phyloP scores from a whole-genome alignment of 2,329 filamentous ascomycete species.

The Fusarium incarnatum region DNA sequence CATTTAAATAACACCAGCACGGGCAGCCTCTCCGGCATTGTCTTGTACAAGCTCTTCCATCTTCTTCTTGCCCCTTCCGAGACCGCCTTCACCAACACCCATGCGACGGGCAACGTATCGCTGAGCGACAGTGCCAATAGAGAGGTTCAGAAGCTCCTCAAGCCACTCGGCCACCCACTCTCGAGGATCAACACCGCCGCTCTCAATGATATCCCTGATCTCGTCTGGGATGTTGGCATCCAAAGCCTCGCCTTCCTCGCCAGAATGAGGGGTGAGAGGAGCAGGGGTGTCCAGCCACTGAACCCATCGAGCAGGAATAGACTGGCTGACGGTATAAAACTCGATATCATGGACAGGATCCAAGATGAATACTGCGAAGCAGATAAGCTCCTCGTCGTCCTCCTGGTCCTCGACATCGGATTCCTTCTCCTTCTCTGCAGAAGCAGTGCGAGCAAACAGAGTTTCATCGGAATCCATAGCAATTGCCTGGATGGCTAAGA shows the following conservation, averaged over 20 bases:
- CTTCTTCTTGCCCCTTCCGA: conserved; percentile 71
- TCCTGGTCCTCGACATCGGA: conserved; percentile 63
- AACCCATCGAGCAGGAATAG: conserved; percentile 86
- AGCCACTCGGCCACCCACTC: conserved; percentile 99
- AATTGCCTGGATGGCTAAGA: conserved; percentile 93
- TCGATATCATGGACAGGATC: conserved; percentile 93
- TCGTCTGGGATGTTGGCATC: conserved; percentile 74
- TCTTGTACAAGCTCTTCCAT: conserved; percentile 67
- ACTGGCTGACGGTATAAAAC: conserved; percentile 85
- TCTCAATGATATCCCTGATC: conserved; percentile 85
- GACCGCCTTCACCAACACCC: conserved; percentile 87
- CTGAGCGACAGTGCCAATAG: conserved; percentile 89
- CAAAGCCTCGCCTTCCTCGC: conserved; percentile 58
- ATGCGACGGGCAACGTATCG: conserved; percentile 94
- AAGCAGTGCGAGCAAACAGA: conserved; percentile 73
- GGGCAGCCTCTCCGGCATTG: conserved; percentile 68
- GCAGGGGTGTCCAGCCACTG: conserved; percentile 86
- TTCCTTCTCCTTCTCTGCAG: conserved; percentile 66
- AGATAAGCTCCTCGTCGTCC: conserved; percentile 70
- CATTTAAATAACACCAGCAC: conserved; percentile 65
- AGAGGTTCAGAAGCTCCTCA: conserved; percentile 83
- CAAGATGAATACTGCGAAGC: conserved; percentile 82
- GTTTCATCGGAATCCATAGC: conserved; percentile 71
- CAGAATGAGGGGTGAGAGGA: conserved; percentile 65
- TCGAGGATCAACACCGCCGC: conserved; percentile 83